Percentiles rank a stretch among this genome's conserved stretches.
Evolutionary conservation across 148 eudicot genomes (phyloP).

Genomic region (Mesembryanthemum crystallinum): DNA sequence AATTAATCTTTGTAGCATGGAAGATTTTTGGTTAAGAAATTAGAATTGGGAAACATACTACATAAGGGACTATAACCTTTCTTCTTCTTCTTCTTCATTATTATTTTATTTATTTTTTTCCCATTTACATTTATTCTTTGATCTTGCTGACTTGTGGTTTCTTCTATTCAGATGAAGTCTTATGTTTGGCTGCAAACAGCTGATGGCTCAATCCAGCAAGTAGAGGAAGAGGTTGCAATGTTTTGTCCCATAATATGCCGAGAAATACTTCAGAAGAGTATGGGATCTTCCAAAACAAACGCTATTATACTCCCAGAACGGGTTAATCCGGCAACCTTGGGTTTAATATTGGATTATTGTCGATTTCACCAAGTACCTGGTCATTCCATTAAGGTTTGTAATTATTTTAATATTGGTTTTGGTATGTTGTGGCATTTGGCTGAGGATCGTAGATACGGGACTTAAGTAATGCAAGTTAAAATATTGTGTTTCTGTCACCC

Average conservation of each 20-base stretch:
- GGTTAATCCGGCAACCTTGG: slow-evolving; percentile 61
- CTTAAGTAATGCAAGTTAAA: neutral
- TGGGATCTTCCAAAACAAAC: slow-evolving; percentile 74
- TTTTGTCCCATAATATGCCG: slow-evolving; percentile 74
- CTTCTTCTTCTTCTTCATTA: too few relatives aligned
- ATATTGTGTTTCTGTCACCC: neutral
- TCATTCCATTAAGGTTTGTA: slow-evolving; percentile 72
- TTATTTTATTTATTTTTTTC: too few relatives aligned
- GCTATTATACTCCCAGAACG: slow-evolving; percentile 77
- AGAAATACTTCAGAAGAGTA: slow-evolving; percentile 71
- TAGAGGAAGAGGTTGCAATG: slow-evolving; percentile 90
- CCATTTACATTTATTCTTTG: neutral
- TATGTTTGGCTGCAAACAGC: slow-evolving; percentile 83
- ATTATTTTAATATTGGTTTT: slow-evolving; percentile 1
- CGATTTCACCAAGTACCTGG: slow-evolving; percentile 83
- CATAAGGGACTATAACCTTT: neutral
- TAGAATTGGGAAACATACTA: neutral
- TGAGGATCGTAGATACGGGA: neutral
- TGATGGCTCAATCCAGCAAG: slow-evolving; percentile 82
- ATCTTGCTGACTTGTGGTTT: slow-evolving; percentile 6
- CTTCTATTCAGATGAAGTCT: slow-evolving; percentile 57
- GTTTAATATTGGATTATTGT: slow-evolving; percentile 70
- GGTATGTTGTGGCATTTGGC: neutral
- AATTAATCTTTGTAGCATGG: too few relatives aligned
- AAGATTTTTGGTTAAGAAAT: neutral